Evolutionary conservation across 352 stramenopile genomes (phyloP), one percentile per base, ranked within the genome.

Genomic region (Phytophthora foliorum): DNA sequence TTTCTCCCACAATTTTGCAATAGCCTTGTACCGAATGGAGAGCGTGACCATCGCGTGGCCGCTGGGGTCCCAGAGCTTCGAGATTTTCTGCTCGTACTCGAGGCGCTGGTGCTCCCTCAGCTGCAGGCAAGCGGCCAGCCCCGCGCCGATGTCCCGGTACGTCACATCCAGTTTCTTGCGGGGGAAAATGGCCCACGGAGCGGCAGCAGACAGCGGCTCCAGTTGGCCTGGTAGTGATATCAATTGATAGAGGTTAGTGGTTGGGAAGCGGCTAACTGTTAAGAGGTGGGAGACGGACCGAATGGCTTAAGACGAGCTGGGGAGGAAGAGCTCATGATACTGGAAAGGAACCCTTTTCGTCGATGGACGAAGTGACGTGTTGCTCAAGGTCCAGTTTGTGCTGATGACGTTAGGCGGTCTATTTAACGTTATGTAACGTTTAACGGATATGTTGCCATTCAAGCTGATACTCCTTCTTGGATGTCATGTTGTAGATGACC

Each of bases 111-210:
- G 55, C 45, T 95, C 87, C 21, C 64, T 62, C 17, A 92, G 75
- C 41, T 80, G 75, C 41, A 92, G 60, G 69, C 87, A 93, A 19
- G 72, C 76, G 10, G 67, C 68, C 17, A 95, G 42, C 9, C 83
- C 85, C 2, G 80, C 73, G 6, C 67, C 74, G 41, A 95, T 86
- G 71, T 95, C 85, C 4, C 69, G 49, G 67, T 90, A 95, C 44
- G 83, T 91, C 63, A 95, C 84, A 55, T 95, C 87, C 55, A 95
- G 67, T 67, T 91, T 90, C 72, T 95, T 93, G 53, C 87, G 85
- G 11, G 87, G 85, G 71, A 95, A 92, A 55, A 95, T 80, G 34
- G 85, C 79, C 87, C 87, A 95, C 13, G 85, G 85, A 13, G 56
- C 74, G n/a, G 74, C 53, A 6, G 84, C 84, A 5, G 84, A 91